Percentiles rank a stretch among this genome's conserved stretches.
phyloP scores from a whole-genome alignment of 2,329 filamentous ascomycete species.

The Whalleya microplaca region DNA sequence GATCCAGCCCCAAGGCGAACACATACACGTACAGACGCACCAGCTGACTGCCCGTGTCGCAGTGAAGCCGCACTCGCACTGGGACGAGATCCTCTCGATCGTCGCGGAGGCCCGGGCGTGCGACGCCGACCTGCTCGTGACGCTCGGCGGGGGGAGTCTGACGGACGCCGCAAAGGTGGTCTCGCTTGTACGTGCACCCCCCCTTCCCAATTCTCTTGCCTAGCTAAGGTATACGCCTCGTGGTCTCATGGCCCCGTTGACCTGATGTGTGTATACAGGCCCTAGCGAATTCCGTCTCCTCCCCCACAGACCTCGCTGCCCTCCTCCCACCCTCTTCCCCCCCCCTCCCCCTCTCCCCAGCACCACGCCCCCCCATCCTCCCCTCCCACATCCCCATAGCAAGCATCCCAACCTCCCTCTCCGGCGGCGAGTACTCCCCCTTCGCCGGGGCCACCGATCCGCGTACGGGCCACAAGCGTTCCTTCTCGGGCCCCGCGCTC shows the following conservation, averaged over 20 bases:
- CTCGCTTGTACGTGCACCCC: constrained; percentile 36
- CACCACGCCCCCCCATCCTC: too few species aligned
- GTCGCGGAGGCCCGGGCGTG: constrained; percentile 42
- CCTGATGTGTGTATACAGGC: too few species aligned
- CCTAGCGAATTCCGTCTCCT: constrained; percentile 50
- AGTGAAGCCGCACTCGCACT: constrained; percentile 56
- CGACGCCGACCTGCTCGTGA: constrained; percentile 54
- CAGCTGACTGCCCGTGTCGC: too few species aligned
- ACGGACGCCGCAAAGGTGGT: constrained; percentile 60
- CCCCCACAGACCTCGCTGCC: constrained; percentile 42
- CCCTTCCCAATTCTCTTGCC: too few species aligned
- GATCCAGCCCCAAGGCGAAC: background rate
- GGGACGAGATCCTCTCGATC: constrained; percentile 55
- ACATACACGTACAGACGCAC: background rate
- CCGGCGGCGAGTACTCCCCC: constrained; percentile 41
- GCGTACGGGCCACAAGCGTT: constrained; percentile 31
- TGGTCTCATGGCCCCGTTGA: too few species aligned
- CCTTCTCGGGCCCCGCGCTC: constrained; percentile 36
- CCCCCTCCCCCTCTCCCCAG: constrained; percentile 27
- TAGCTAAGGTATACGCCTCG: too few species aligned
- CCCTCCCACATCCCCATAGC: constrained; percentile 37
- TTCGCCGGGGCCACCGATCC: constrained; percentile 38
- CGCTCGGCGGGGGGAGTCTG: constrained; percentile 58
- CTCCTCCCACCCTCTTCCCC: constrained; percentile 37
- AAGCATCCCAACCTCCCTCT: constrained; percentile 41